phyloP scores from a whole-genome alignment of 1,284 basidiomycete genomes.

The Ceratobasidium theobromae region DNA sequence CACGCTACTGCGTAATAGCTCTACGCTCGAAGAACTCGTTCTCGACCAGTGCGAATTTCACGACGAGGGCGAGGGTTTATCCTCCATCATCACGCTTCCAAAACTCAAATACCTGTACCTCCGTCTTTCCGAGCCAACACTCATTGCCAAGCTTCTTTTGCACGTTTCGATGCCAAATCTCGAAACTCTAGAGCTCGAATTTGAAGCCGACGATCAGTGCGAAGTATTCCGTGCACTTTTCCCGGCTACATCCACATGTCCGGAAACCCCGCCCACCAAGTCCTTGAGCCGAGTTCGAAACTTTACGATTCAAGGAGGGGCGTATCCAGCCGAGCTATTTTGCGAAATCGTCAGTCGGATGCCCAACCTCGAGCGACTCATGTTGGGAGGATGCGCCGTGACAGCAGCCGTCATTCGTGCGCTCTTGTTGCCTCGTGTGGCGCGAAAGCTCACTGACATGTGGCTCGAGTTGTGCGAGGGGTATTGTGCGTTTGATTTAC shows the following conservation, averaged over 20 bases:
- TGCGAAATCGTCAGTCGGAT: conserved; percentile 28
- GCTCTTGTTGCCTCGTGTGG: conserved; percentile 12
- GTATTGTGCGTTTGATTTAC: conserved; percentile 20
- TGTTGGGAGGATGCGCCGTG: conserved; percentile 15
- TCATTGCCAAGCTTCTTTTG: conserved; percentile 9
- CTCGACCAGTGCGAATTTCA: conserved; percentile 29
- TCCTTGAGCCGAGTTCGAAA: conserved; percentile 16
- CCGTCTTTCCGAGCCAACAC: conserved; percentile 1
- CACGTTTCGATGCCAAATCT: conserved; percentile 18
- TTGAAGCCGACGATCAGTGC: conserved; percentile 21
- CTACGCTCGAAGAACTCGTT: conserved; percentile 23
- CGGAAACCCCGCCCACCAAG: background rate
- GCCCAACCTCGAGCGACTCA: conserved; percentile 26
- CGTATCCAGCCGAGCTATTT: conserved; percentile 20
- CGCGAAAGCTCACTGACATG: conserved; percentile 23
- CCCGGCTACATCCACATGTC: background rate
- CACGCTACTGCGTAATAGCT: conserved; percentile 1
- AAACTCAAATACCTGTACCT: conserved; percentile 24
- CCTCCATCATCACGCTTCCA: background rate
- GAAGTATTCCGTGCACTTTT: conserved; percentile 24
- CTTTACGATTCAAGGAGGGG: conserved; percentile 27
- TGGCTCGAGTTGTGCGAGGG: conserved; percentile 27
- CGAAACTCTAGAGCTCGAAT: conserved; percentile 25
- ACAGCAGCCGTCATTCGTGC: conserved; percentile 9
- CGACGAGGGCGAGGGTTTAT: conserved; percentile 2